Base-by-base conservation (phyloP, 2,329 filamentous ascomycete species). In the Mollisiaceae sp. region DNA sequence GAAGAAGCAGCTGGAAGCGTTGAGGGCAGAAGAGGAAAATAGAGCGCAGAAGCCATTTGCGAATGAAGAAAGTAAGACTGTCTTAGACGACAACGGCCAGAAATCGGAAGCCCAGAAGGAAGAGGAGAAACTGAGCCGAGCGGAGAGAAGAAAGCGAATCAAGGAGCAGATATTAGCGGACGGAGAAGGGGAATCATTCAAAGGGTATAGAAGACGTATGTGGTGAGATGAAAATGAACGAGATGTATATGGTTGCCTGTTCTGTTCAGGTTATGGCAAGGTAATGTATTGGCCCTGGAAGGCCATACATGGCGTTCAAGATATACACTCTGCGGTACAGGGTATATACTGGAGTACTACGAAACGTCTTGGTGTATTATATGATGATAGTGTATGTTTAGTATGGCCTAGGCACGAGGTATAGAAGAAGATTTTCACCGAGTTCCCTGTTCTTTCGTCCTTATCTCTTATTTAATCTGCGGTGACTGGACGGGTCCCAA, bases 171-270 rank as follows among this genome's bases (percentile, higher is more conserved):
- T 89, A 20, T 45, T 75, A 41, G 68, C 69, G 18, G 70, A 69
- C 20, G 66, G 77, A 76, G 74, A 81, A 81, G 72, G 77, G 78
- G 74, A 83, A 78, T 15, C 62, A 11, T 69, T 71, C 45, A 70
- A 77, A 81, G 27, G 83, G 66, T 86, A 87, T 71, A 84, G 86
- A 71, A 80, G 85, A 56, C 77, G 86, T 58, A 76, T 86, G 67
- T 86, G 82, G 80, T 88, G 54, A 64, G 18, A 20, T 5, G 32
- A 38, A 45, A n/a, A 20, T 5, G 32, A 38, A 45, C n/a, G 35
- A 12, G 8, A 20, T 59, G 20, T 45, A 58, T 14, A n/a, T 50
- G 47, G 39, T 12, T 43, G 36, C 54, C 24, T 50, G 41, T 11
- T 50, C 15, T 41, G 41, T 20, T 50, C 27, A 45, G 20, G 38